phyloP scores from a whole-genome alignment of 2,329 filamentous ascomycete species.

The Aspergillus ochraceoroseus region DNA sequence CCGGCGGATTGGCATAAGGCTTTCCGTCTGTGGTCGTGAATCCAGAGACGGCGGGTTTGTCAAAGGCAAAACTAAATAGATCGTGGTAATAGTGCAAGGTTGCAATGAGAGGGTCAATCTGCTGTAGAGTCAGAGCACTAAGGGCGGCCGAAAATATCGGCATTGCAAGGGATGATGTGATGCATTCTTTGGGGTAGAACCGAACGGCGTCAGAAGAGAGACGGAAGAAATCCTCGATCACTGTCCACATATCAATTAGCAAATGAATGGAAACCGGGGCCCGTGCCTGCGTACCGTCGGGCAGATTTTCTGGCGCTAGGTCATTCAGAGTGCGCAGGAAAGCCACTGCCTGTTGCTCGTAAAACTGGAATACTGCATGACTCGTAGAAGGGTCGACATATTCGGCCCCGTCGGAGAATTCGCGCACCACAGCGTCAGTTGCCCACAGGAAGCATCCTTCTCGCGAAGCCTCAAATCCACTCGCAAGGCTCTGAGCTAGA shows the following conservation, averaged over 20 bases:
- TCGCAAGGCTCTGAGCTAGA: conserved; percentile 82
- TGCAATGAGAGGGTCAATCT: conserved; percentile 84
- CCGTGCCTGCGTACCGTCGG: conserved; percentile 51
- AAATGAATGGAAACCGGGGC: background rate
- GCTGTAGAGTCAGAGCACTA: conserved; percentile 79
- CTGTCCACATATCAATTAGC: conserved; percentile 35
- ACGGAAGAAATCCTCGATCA: conserved; percentile 96
- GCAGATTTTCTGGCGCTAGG: conserved; percentile 69
- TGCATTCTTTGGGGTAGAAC: conserved; percentile 81
- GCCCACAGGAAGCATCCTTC: conserved; percentile 99
- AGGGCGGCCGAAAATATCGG: conserved; percentile 84
- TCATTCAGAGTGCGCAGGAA: conserved; percentile 88
- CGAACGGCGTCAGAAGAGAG: conserved; percentile 85
- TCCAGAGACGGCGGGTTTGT: conserved; percentile 56
- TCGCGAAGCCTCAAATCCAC: conserved; percentile 75
- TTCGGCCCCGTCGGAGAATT: conserved; percentile 88
- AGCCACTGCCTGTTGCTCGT: conserved; percentile 83
- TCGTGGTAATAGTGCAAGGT: conserved; percentile 91
- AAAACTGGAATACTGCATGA: conserved; percentile 87
- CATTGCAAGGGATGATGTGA: conserved; percentile 71
- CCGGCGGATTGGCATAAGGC: conserved; percentile 58
- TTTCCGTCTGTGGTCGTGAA: conserved; percentile 59
- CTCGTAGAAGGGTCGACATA: conserved; percentile 76
- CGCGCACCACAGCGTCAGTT: conserved; percentile 86
- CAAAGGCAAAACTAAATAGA: conserved; percentile 78